Percentiles rank a stretch among this genome's conserved stretches.
phyloP scores from a whole-genome alignment of 2,329 filamentous ascomycete species.

The Tolypocladium paradoxum region DNA sequence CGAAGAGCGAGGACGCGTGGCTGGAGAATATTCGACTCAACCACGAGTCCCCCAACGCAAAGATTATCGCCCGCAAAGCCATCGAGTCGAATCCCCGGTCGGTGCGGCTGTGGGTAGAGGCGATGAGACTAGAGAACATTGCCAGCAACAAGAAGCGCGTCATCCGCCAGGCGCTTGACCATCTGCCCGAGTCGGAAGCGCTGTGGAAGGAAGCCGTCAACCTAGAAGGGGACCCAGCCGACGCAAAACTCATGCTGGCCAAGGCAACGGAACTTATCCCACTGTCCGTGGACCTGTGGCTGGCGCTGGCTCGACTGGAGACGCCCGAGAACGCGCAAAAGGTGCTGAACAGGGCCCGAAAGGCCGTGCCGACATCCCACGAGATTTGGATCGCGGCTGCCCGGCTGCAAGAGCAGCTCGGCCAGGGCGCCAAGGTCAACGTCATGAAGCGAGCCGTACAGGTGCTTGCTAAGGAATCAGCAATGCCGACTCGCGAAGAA shows the following conservation, averaged over 20 bases:
- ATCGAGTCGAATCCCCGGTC: slow-evolving; percentile 87
- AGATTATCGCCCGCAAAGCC: slow-evolving; percentile 86
- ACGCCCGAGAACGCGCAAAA: slow-evolving; percentile 86
- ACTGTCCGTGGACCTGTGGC: slow-evolving; percentile 86
- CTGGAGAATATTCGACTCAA: slow-evolving; percentile 91
- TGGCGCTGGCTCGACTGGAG: slow-evolving; percentile 83
- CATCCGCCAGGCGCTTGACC: slow-evolving; percentile 78
- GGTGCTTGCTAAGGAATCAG: slow-evolving; percentile 77
- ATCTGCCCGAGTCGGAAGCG: slow-evolving; percentile 86
- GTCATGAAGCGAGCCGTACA: slow-evolving; percentile 94
- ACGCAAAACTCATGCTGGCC: slow-evolving; percentile 79
- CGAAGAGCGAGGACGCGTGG: slow-evolving; percentile 92
- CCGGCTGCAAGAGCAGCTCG: slow-evolving; percentile 77
- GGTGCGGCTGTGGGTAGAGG: slow-evolving; percentile 86
- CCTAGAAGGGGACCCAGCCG: slow-evolving; percentile 78
- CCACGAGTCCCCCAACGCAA: slow-evolving; percentile 75
- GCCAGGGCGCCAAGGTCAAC: slow-evolving; percentile 67
- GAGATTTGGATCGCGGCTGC: slow-evolving; percentile 97
- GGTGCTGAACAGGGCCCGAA: slow-evolving; percentile 89
- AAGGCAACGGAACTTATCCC: slow-evolving; percentile 96
- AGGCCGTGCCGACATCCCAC: slow-evolving; percentile 83
- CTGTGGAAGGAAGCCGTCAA: slow-evolving; percentile 99
- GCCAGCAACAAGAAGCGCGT: slow-evolving; percentile 83
- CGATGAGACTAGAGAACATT: slow-evolving; percentile 83
- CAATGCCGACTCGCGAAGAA: slow-evolving; percentile 94